Evolutionary conservation across 805 yeast genomes (phyloP), one percentile per base, ranked within the genome.

Genomic region (Cyberlindnera veronae): DNA sequence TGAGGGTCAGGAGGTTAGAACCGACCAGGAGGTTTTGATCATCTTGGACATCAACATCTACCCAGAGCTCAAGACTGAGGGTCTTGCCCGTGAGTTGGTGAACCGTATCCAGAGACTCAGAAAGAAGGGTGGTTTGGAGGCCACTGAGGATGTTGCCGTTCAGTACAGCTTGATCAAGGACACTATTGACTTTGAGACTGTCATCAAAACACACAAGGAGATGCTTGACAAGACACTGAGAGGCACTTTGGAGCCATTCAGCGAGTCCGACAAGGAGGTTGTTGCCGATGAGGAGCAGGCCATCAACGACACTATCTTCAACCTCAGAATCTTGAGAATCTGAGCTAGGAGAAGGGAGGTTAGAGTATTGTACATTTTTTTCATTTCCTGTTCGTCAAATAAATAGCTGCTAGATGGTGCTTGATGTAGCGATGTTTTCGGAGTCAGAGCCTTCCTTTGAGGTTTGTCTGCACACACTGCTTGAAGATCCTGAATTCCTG

Each of bases 41-140:
- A 84, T 93, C 49, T 72, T 93, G 64, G 99, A 93, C 59, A 84
- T 87, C 51, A 86, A 84, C 53, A 68, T 89, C 40, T 84, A 93
- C 61, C 87, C 88, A 30, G 96, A 90, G 54, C 74, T 91, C 64
- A 82, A 83, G 68, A 81, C 86, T 35, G 98, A 93, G 71, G 98
- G 98, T 64, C 73, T 86, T 55, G 96, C 96, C 6, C 87, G 99
- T 72, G 98, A 93, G 67, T 75, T 93, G 60, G 78, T 93, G 59
- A 93, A 93, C 77, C 89, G 99, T 68, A 88, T 93, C 53, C 99
- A 93, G 75, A 84, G 96, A 66, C 78, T 90, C 61, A 84, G 99
- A 69, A 93, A 93, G 83, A 89, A 90, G 76, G 89, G 86, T 49
- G 95, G 96, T 24, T 74, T 93, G 59, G 85, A 85, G 60, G 90